phyloP scores from a whole-genome alignment of 495 filamentous ascomycete genomes.

The Aspergillus hancockii region DNA sequence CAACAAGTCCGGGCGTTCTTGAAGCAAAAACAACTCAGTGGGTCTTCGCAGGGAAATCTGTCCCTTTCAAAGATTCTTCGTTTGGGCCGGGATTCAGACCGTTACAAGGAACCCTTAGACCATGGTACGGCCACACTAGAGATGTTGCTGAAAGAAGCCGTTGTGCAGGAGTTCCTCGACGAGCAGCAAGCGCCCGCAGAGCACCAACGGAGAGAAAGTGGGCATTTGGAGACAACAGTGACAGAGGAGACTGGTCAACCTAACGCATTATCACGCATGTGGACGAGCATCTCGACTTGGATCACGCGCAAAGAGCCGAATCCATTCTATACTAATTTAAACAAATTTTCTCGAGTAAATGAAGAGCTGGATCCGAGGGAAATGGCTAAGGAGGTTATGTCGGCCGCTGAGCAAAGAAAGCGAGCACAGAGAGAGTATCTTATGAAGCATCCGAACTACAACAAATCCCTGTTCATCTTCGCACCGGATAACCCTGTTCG shows the following conservation, averaged over 20 bases:
- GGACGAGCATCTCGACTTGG: constrained; percentile 52
- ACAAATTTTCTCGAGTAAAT: constrained; percentile 64
- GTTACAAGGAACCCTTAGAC: constrained; percentile 79
- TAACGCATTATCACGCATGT: constrained; percentile 56
- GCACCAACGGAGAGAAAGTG: constrained; percentile 27
- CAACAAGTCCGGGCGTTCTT: constrained; percentile 94
- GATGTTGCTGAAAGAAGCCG: constrained; percentile 93
- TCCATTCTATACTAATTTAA: constrained; percentile 86
- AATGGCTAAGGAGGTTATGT: constrained; percentile 87
- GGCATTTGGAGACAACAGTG: constrained; percentile 23
- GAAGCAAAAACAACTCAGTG: constrained; percentile 83
- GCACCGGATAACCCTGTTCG: constrained; percentile 72
- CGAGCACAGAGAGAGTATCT: constrained; percentile 89
- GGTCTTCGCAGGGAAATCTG: constrained; percentile 66
- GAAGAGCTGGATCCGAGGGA: constrained; percentile 79
- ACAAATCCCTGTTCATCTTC: constrained; percentile 90
- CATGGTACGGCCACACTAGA: constrained; percentile 86
- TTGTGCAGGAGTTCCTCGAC: constrained; percentile 92
- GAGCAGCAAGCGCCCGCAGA: constrained; percentile 50
- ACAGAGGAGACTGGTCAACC: constrained; percentile 45
- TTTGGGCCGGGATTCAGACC: constrained; percentile 62
- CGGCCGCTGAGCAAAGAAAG: constrained; percentile 77
- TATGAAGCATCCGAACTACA: constrained; percentile 83
- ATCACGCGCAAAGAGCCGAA: constrained; percentile 77
- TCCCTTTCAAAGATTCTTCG: constrained; percentile 87